Evolutionary conservation across 1,284 basidiomycete genomes (phyloP).

Genomic region (Moesziomyces antarcticus): DNA sequence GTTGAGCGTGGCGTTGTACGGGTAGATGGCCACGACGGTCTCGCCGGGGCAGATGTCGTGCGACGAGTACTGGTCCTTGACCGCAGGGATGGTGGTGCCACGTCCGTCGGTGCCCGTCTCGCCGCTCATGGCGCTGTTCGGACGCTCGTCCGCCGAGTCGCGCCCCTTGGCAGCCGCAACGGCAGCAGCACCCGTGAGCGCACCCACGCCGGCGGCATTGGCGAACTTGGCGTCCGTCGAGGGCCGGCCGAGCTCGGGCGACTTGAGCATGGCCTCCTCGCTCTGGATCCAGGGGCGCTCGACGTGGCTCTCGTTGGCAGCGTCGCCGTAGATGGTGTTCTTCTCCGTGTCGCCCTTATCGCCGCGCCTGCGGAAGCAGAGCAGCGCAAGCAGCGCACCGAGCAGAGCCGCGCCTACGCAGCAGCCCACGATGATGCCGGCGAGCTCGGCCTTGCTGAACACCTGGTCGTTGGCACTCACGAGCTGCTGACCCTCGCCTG

Average conservation of each 20-base stretch:
- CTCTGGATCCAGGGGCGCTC: constrained; percentile 55
- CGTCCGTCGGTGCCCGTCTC: constrained; percentile 54
- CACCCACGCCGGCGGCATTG: constrained; percentile 37
- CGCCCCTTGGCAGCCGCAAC: constrained; percentile 38
- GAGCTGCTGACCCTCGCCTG: constrained; percentile 30
- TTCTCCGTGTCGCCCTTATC: constrained; percentile 35
- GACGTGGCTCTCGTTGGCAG: constrained; percentile 41
- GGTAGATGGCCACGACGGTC: constrained; percentile 63
- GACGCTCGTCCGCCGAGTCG: constrained; percentile 43
- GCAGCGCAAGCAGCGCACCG: constrained; percentile 47
- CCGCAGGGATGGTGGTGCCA: constrained; percentile 58
- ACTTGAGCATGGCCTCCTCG: constrained; percentile 49
- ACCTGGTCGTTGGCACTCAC: constrained; percentile 33
- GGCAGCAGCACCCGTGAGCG: constrained; percentile 38
- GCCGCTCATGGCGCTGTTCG: constrained; percentile 52
- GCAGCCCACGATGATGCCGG: constrained; percentile 57
- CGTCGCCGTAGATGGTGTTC: constrained; percentile 35
- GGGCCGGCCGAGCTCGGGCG: constrained; percentile 36
- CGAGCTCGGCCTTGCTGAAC: constrained; percentile 37
- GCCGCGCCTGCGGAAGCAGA: constrained; percentile 40
- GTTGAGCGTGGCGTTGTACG: constrained; percentile 61
- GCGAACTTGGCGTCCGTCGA: constrained; percentile 40
- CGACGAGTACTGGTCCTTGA: constrained; percentile 62
- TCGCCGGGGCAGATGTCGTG: constrained; percentile 61
- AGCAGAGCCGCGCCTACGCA: constrained; percentile 55